phyloP scores from a whole-genome alignment of 306 rosid genomes.

The Cercis canadensis region DNA sequence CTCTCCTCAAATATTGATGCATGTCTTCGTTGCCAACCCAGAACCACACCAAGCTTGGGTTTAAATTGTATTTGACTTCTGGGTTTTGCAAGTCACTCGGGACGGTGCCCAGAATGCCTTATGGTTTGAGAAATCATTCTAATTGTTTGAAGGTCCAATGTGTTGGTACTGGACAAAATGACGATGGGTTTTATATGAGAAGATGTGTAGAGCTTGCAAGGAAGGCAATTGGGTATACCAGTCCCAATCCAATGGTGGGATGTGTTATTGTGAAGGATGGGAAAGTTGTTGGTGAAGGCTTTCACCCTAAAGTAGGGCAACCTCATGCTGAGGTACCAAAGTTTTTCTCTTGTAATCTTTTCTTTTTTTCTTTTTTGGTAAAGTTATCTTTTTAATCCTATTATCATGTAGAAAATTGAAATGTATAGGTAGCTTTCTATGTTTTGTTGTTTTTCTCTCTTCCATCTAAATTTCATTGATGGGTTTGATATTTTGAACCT shows the following conservation, averaged over 20 bases:
- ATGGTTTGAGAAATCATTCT: slow-evolving; percentile 17
- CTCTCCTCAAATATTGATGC: slow-evolving; percentile 31
- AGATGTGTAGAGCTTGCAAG: slow-evolving; percentile 80
- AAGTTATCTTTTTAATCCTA: too few species aligned
- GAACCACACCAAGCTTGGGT: slow-evolving; percentile 23
- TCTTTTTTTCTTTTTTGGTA: not conserved
- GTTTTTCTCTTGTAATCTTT: not conserved
- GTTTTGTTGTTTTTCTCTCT: not conserved
- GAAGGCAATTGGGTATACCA: slow-evolving; percentile 74
- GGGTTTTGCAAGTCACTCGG: slow-evolving; percentile 36
- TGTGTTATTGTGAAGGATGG: slow-evolving; percentile 86
- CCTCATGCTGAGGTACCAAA: slow-evolving; percentile 84
- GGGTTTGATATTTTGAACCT: not conserved
- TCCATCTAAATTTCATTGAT: slow-evolving; percentile 10
- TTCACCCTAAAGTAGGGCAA: slow-evolving; percentile 88
- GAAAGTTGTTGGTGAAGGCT: slow-evolving; percentile 82
- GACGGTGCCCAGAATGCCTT: slow-evolving; percentile 34
- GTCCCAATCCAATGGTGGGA: slow-evolving; percentile 96
- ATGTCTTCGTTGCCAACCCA: slow-evolving; percentile 14
- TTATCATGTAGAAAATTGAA: not conserved
- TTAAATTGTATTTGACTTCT: slow-evolving; percentile 21
- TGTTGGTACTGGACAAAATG: slow-evolving; percentile 35
- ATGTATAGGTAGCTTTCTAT: not conserved
- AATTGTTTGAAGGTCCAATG: slow-evolving; percentile 36
- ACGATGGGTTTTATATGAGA: slow-evolving; percentile 73